Evolutionary conservation across 768 basidiomycete species (phyloP).

Genomic region (Porphyrellus cyaneotinctus): DNA sequence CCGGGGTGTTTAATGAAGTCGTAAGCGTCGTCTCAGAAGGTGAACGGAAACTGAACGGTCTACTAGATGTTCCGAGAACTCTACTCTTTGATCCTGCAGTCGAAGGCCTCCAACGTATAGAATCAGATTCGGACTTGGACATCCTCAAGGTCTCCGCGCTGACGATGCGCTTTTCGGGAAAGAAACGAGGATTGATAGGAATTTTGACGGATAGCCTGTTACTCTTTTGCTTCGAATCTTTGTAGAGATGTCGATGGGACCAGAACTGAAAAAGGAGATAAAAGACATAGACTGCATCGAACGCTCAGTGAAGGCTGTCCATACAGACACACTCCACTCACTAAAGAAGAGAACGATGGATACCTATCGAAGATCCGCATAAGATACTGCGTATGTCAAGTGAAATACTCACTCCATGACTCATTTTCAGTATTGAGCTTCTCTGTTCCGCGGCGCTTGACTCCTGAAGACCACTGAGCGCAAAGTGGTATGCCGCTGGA

Average conservation of each 20-base stretch:
- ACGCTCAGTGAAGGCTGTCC: not conserved
- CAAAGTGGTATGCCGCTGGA: constrained; percentile 76
- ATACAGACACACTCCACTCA: constrained; percentile 25
- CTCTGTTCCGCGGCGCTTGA: constrained; percentile 32
- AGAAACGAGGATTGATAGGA: constrained; percentile 27
- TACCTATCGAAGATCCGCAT: constrained; percentile 30
- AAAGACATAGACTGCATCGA: constrained; percentile 42
- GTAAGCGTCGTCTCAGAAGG: constrained; percentile 28
- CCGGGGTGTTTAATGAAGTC: constrained; percentile 1
- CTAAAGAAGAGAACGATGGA: constrained; percentile 52
- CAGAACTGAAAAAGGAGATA: constrained; percentile 56
- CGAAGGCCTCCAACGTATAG: constrained; percentile 14
- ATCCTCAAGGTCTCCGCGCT: constrained; percentile 19
- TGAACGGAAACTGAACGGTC: constrained; percentile 17
- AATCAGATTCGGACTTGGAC: constrained; percentile 20
- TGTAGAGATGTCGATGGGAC: constrained; percentile 52
- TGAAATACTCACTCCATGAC: constrained; percentile 42
- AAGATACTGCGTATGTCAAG: not conserved
- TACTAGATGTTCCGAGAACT: constrained; percentile 4
- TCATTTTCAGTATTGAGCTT: constrained; percentile 44
- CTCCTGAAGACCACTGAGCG: constrained; percentile 29
- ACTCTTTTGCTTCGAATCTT: constrained; percentile 45
- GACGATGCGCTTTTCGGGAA: constrained; percentile 26
- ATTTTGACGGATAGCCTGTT: constrained; percentile 34
- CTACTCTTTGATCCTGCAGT: constrained; percentile 10